Conservation (phyloP, 2,329 filamentous ascomycete genomes). For the Colletotrichum sp. region DNA sequence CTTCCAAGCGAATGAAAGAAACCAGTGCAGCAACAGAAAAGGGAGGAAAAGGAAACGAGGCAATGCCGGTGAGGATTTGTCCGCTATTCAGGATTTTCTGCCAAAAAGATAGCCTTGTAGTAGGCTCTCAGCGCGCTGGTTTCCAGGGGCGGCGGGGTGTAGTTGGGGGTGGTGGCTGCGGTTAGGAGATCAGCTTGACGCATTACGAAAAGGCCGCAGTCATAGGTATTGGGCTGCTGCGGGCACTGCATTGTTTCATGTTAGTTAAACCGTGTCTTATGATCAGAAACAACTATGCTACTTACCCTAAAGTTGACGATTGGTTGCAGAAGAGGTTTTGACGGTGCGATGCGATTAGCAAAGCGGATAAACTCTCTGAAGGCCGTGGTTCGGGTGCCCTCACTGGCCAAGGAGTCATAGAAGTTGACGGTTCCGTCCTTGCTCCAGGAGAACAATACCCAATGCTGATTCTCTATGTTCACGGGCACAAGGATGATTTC, state of each 20-base stretch:
- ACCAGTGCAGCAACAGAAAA: neutral
- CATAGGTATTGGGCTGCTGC: neutral
- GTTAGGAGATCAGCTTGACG: neutral
- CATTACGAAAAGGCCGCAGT: neutral
- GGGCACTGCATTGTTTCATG: neutral
- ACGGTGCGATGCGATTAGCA: neutral
- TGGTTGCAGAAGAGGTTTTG: neutral
- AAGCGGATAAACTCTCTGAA: neutral
- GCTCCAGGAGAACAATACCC: neutral
- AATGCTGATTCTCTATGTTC: neutral
- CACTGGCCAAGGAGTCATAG: neutral
- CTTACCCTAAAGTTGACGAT: neutral
- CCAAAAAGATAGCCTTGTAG: neutral
- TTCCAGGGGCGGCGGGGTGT: neutral
- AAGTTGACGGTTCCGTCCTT: neutral
- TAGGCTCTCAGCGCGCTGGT: neutral
- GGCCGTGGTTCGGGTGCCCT: neutral
- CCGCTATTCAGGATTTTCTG: neutral
- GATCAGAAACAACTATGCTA: neutral
- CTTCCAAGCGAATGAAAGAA: neutral
- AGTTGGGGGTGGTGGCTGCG: neutral
- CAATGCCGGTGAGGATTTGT: neutral
- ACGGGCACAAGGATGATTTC: neutral
- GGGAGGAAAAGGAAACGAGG: neutral
- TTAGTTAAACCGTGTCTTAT: neutral